These are phyloP conservation scores for Alnus glutinosa DNA, from an alignment of 306 rosid genomes.

Conservation along the genomic window DNA sequence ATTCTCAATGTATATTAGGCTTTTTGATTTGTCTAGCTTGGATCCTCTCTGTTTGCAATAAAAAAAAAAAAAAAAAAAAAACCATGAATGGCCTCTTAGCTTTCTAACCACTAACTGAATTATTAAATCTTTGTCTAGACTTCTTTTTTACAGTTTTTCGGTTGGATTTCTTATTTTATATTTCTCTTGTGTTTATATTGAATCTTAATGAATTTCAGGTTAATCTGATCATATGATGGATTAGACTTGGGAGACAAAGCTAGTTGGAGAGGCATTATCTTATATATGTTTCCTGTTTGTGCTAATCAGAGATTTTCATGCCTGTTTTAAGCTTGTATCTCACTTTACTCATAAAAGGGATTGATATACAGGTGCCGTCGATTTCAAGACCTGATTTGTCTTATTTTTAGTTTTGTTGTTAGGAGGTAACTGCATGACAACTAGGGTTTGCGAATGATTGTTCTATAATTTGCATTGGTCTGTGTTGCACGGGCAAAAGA, in stretches of 20 bases:
- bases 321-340: not conserved
- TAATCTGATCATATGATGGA: conserved; percentile 37
- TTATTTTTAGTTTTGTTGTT: not conserved
- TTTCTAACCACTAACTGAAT: conserved; percentile 29
- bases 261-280: conserved; percentile 7
- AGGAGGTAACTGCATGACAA: conserved; percentile 10
- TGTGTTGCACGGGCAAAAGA: not conserved
- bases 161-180: conserved; percentile 24
- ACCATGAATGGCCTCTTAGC: conserved; percentile 31
- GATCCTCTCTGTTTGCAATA: conserved; percentile 44
- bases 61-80: conserved; percentile 36
- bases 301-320: not conserved
- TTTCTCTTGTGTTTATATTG: conserved; percentile 26
- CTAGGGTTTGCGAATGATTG: conserved; percentile 37
- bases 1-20: conserved; percentile 40
- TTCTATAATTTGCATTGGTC: not conserved
- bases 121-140: conserved; percentile 16
- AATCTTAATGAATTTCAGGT: conserved; percentile 22
- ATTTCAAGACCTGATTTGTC: not conserved
- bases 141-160: conserved; percentile 13
- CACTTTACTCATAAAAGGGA: not conserved
- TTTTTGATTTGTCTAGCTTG: conserved; percentile 26
- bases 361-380: not conserved
- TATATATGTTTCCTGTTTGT: not conserved
- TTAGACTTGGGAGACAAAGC: conserved; percentile 36